phyloP scores from a whole-genome alignment of 1,284 basidiomycete species.

The Inonotus obliquus region DNA sequence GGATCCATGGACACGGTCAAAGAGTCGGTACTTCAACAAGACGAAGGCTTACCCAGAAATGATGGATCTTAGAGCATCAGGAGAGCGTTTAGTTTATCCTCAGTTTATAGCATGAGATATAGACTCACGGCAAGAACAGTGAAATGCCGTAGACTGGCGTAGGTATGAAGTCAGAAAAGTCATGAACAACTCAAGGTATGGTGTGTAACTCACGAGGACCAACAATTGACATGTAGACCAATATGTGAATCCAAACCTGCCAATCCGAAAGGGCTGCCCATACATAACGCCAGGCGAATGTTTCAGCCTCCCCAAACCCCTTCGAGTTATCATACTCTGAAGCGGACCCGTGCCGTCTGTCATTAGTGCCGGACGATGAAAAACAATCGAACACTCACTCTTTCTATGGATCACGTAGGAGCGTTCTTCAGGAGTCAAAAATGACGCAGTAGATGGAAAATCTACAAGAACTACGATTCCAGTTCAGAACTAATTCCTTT shows the following conservation, averaged over 20 bases:
- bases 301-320: conserved; percentile 63
- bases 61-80: conserved; percentile 44
- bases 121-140: conserved; percentile 61
- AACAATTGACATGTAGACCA: conserved; percentile 57
- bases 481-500: conserved; percentile 19
- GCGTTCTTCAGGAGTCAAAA: conserved; percentile 48
- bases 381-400: conserved; percentile 33
- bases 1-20: background rate
- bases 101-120: background rate
- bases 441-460: conserved; percentile 53
- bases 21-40: no score
- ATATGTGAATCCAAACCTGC: conserved; percentile 59
- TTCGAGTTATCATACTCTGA: conserved; percentile 60
- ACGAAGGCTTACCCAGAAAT: conserved; percentile 54
- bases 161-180: conserved; percentile 1
- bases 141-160: conserved; percentile 51
- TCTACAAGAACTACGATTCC: conserved; percentile 45
- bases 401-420: conserved; percentile 58
- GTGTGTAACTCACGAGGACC: conserved; percentile 48
- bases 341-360: no score
- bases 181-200: background rate
- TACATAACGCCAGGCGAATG: conserved; percentile 50
- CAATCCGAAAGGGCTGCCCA: conserved; percentile 54
- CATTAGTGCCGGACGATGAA: conserved; percentile 26
- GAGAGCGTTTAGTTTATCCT: no score